phyloP scores from a whole-genome alignment of 768 basidiomycete species.

The Phanerochaete carnosa region DNA sequence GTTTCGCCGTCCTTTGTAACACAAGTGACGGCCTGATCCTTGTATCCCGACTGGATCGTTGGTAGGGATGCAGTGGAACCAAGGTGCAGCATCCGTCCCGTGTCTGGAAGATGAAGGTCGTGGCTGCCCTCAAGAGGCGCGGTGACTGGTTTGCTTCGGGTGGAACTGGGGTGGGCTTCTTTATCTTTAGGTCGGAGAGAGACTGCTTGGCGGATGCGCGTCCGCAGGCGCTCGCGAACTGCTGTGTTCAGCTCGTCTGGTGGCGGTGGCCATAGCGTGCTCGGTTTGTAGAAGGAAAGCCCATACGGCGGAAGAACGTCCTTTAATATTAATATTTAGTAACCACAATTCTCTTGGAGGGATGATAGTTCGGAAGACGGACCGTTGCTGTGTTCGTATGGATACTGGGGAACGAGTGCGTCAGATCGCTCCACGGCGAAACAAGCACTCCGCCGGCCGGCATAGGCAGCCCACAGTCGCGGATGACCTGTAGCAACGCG shows the following conservation, averaged over 20 bases:
- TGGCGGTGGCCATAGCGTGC: constrained; percentile 75
- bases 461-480: constrained; percentile 75
- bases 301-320: constrained; percentile 81
- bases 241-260: constrained; percentile 55
- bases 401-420: constrained; percentile 91
- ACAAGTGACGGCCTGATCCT: constrained; percentile 44
- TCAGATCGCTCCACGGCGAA: constrained; percentile 93
- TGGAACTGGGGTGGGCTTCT: neutral
- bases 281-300: constrained; percentile 75
- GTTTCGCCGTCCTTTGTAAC: constrained; percentile 46
- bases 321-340: constrained; percentile 31
- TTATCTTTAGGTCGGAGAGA: neutral
- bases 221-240: constrained; percentile 58
- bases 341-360: neutral
- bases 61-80: constrained; percentile 48
- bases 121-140: constrained; percentile 5
- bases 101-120: constrained; percentile 16
- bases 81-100: constrained; percentile 39
- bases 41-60: constrained; percentile 26
- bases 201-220: constrained; percentile 57
- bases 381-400: constrained; percentile 83
- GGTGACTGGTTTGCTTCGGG: neutral
- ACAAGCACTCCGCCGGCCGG: constrained; percentile 89
- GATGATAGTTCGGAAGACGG: constrained; percentile 17
- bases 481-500: constrained; percentile 81